Percentiles rank a stretch among this genome's conserved stretches.
These are phyloP conservation scores for Cyberlindnera maclurae DNA, from an alignment of 805 yeast species.

Conservation along the genomic window DNA sequence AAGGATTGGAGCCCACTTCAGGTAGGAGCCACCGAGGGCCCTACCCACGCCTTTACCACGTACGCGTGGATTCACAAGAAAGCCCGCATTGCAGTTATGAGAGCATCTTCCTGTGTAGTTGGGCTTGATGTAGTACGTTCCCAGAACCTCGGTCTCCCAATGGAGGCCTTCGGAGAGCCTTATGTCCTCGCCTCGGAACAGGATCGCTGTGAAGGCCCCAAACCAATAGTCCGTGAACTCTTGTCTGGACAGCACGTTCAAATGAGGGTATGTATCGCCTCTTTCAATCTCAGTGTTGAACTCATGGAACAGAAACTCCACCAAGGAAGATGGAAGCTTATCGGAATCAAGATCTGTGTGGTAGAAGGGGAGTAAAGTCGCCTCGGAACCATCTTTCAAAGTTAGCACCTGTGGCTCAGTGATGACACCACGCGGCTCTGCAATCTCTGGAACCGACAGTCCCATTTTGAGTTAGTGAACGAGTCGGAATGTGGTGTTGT, in stretches of 20 bases:
- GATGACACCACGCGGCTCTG: constrained; percentile 26
- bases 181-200: constrained; percentile 38
- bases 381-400: constrained; percentile 38
- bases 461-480: constrained; percentile 13
- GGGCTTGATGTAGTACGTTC: constrained; percentile 78
- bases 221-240: constrained; percentile 65
- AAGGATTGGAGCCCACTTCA: constrained; percentile 65
- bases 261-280: constrained; percentile 73
- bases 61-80: constrained; percentile 50
- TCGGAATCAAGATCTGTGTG: constrained; percentile 24
- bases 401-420: constrained; percentile 28
- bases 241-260: constrained; percentile 31
- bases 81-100: constrained; percentile 85
- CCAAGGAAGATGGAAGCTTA: constrained; percentile 43
- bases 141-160: constrained; percentile 49
- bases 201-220: constrained; percentile 54
- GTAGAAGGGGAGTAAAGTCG: constrained; percentile 58
- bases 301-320: constrained; percentile 39
- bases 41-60: constrained; percentile 70
- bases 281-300: constrained; percentile 61
- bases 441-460: constrained; percentile 26
- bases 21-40: constrained; percentile 59
- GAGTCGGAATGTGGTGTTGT: too few species aligned
- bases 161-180: constrained; percentile 16
- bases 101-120: constrained; percentile 81